Conservation (phyloP, 768 basidiomycete genomes). For the Dioszegia crocea region DNA sequence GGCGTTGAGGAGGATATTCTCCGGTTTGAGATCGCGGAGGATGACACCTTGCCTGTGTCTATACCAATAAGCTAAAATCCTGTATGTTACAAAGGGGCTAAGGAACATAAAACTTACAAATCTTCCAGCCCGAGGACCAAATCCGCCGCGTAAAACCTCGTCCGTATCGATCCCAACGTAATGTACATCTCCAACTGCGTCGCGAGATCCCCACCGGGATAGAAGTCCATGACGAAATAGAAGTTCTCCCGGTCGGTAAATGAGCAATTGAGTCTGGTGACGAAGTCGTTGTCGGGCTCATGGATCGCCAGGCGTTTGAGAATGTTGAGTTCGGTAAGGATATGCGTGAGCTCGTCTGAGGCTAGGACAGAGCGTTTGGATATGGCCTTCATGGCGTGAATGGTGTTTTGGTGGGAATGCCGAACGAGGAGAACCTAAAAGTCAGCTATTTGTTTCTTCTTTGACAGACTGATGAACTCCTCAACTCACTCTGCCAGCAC, state of each 20-base stretch:
- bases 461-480: background rate
- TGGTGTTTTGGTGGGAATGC: slow-evolving; percentile 64
- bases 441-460: background rate
- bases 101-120: slow-evolving; percentile 56
- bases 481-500: slow-evolving; percentile 79
- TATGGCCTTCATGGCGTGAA: slow-evolving; percentile 95
- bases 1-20: slow-evolving; percentile 80
- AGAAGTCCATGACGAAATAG: slow-evolving; percentile 81
- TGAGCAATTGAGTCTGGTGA: slow-evolving; percentile 92
- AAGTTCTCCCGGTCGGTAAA: slow-evolving; percentile 98
- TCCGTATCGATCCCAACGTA: slow-evolving; percentile 82
- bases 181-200: slow-evolving; percentile 97
- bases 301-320: slow-evolving; percentile 81
- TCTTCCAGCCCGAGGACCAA: slow-evolving; percentile 93
- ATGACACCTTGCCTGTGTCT: slow-evolving; percentile 85
- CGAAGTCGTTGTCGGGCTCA: slow-evolving; percentile 75
- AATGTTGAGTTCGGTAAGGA: slow-evolving; percentile 92
- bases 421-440: slow-evolving; percentile 66
- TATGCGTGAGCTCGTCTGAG: slow-evolving; percentile 93
- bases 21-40: slow-evolving; percentile 94
- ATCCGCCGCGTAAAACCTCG: slow-evolving; percentile 94
- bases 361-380: slow-evolving; percentile 95
- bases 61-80: slow-evolving; percentile 7
- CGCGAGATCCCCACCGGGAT: slow-evolving; percentile 68
- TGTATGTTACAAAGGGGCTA: background rate